Conservation (phyloP, 169 alveolate genomes). For the Perkinsus chesapeaki region DNA sequence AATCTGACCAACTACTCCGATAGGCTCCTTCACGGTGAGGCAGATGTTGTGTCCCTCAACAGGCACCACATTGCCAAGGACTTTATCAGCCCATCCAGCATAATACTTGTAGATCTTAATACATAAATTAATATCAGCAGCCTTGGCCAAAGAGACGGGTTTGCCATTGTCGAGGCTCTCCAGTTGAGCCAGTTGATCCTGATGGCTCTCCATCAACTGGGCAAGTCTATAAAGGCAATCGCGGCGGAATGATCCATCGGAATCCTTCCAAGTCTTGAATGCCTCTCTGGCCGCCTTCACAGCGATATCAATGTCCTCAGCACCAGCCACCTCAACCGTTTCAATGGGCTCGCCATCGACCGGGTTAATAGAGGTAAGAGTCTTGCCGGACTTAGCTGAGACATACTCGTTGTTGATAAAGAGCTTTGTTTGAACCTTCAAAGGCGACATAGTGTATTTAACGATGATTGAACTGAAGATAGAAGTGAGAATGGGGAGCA, state of each 20-base stretch:
- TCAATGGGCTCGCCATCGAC: conserved; percentile 51
- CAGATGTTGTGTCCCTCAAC: conserved; percentile 30
- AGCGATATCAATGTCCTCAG: conserved; percentile 64
- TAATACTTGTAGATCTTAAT: conserved; percentile 44
- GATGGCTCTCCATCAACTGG: conserved; percentile 50
- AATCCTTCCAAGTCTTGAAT: conserved; percentile 57
- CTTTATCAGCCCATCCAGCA: conserved; percentile 67
- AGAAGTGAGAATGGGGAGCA: too few relatives aligned
- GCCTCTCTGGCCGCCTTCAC: conserved; percentile 68
- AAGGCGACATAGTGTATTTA: too few relatives aligned
- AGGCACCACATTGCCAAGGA: conserved; percentile 50
- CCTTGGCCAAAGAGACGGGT: conserved; percentile 44
- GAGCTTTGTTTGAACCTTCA: conserved; percentile 32
- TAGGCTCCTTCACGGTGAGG: conserved; percentile 65
- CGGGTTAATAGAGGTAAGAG: conserved; percentile 48
- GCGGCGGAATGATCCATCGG: conserved; percentile 46
- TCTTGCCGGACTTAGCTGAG: conserved; percentile 32
- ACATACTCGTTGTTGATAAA: conserved; percentile 52
- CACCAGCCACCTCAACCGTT: conserved; percentile 45
- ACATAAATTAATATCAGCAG: conserved; percentile 40
- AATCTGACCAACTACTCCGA: conserved; percentile 74
- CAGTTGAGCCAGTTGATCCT: conserved; percentile 59
- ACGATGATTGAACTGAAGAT: too few relatives aligned
- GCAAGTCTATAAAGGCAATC: conserved; percentile 53
- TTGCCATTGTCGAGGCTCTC: conserved; percentile 75